A percentile compares a stretch with the other conserved stretches of the same genome.
Evolutionary conservation across 148 eudicot species (phyloP).

Genomic region (Arbutus unedo): DNA sequence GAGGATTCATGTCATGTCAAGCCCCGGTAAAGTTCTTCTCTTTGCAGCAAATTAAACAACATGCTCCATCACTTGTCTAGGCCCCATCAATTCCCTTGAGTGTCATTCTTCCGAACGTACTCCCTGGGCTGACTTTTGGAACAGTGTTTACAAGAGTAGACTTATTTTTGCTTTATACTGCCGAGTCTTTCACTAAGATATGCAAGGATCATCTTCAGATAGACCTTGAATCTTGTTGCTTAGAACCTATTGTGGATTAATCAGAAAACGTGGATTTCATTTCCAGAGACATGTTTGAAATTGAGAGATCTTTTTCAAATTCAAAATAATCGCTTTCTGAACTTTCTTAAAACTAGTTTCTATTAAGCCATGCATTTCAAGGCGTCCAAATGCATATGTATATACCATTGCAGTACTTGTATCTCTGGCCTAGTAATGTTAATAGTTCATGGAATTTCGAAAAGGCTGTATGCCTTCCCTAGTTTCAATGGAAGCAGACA

Average conservation of each 20-base stretch:
- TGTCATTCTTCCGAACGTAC: too few species aligned
- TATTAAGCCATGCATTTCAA: too few species aligned
- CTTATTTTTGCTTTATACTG: neutral
- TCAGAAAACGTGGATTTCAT: neutral
- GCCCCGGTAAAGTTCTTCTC: too few species aligned
- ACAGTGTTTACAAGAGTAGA: neutral
- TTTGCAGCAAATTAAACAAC: too few species aligned
- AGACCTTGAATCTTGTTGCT: neutral
- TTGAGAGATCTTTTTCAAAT: neutral
- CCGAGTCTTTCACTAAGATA: neutral
- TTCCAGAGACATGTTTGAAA: neutral
- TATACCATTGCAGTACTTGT: neutral
- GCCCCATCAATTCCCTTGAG: too few species aligned
- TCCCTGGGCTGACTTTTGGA: too few species aligned
- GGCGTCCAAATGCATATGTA: neutral
- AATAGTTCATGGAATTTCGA: neutral
- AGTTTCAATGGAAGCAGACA: neutral
- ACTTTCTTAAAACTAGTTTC: neutral
- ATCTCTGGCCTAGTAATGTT: neutral
- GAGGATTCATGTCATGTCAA: too few species aligned
- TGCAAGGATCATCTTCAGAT: neutral
- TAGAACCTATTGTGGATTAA: neutral
- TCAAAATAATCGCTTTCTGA: neutral
- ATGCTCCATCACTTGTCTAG: too few species aligned
- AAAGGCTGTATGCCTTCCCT: too few species aligned